phyloP scores from a whole-genome alignment of 1,139 yeast genomes.

The Debaryomyces udenii region DNA sequence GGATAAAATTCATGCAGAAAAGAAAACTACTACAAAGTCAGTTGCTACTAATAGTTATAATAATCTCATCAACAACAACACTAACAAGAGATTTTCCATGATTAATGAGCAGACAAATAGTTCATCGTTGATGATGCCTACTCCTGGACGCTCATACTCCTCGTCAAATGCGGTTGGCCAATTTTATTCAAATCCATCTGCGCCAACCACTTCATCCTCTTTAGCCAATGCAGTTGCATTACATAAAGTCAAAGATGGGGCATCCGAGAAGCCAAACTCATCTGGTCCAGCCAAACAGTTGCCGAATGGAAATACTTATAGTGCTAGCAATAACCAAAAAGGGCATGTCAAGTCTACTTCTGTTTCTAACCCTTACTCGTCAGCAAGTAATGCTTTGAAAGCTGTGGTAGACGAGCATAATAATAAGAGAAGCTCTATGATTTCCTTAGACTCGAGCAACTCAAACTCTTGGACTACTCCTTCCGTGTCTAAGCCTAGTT shows the following conservation, averaged over 20 bases:
- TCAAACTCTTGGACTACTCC: constrained; percentile 5
- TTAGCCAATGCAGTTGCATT: constrained; percentile 50
- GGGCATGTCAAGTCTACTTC: constrained; percentile 44
- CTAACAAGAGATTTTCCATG: constrained; percentile 49
- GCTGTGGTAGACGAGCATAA: constrained; percentile 58
- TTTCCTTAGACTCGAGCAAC: constrained; percentile 22
- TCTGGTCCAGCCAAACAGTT: constrained; percentile 27
- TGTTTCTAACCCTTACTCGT: constrained; percentile 36
- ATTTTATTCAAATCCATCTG: constrained; percentile 54
- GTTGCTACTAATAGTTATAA: constrained; percentile 13
- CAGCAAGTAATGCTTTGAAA: constrained; percentile 67
- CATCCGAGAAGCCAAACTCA: constrained; percentile 20
- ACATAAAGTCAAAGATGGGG: constrained; percentile 15
- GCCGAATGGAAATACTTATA: constrained; percentile 17
- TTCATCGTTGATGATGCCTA: constrained; percentile 34
- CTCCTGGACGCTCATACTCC: constrained; percentile 48
- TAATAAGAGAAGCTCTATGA: constrained; percentile 23
- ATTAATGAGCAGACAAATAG: constrained; percentile 47
- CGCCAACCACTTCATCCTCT: constrained; percentile 58
- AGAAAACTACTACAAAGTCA: constrained; percentile 19
- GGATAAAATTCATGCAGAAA: constrained; percentile 62
- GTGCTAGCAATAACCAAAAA: constrained; percentile 18
- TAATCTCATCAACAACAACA: constrained; percentile 11
- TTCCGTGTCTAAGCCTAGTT: constrained; percentile 12
- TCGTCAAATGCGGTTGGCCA: constrained; percentile 40